Base-by-base conservation (phyloP, 1,139 yeast genomes). In the Yamadazyma friedrichii region DNA sequence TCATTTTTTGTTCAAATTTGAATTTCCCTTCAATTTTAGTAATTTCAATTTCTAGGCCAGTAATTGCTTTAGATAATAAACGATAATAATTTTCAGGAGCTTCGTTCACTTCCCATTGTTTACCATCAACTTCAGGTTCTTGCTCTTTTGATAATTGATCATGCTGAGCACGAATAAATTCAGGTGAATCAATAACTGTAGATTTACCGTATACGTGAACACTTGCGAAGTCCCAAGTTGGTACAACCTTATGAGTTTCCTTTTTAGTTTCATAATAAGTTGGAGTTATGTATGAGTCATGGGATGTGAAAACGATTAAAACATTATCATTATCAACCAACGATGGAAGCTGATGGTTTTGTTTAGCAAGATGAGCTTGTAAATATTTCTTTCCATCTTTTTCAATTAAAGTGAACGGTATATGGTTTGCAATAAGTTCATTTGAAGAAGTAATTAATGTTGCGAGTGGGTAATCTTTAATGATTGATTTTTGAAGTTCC, bases 151-250 rank as follows among this genome's bases (percentile, higher is more conserved):
- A 73, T 39, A 82, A 61, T 11, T 56, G 54, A 17, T 66, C 62
- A 39, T 82, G 60, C 52, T 78, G 83, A 2, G 57, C 46, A 41
- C 74, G 55, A 4, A 80, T 70, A 65, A 76, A 79, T 11, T 65
- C 70, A 11, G 62, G 58, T 45, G 76, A 80, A 38, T 68, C 74
- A 15, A 77, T 57, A 9, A 83, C 56, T 15, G 48, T 64, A 9
- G 84, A 72, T 33, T 58, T 70, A 3, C 88, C 88, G 42, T 76
- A 65, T 32, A 77, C 68, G 52, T 83, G 88, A 30, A 78, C 82
- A 4, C 79, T 62, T 2, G 79, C 81, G 61, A 78, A 83, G 57
- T 79, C 83, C 89, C 88, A 83, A 0, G 89, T 83, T 10, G 88
- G 88, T 9, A 82, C 89, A 31, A 70, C 74, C 51, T 80, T 82